Evolutionary conservation across 768 basidiomycete genomes (phyloP).

Genomic region (Trichaptum fuscoviolaceum): DNA sequence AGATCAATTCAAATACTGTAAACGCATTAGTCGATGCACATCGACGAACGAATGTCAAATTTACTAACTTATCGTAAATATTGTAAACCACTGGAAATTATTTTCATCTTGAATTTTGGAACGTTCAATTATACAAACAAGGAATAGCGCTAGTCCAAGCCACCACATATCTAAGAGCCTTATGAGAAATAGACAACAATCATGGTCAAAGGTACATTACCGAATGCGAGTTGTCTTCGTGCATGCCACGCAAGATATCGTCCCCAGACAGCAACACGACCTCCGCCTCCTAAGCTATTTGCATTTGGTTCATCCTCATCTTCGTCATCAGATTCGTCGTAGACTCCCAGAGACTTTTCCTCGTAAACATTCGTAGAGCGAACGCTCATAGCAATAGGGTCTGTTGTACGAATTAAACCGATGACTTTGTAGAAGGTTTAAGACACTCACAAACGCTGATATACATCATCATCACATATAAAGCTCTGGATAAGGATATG

Average conservation of each 20-base stretch:
- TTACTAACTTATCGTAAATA: slow-evolving; percentile 68
- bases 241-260: slow-evolving; percentile 78
- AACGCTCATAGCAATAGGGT: slow-evolving; percentile 83
- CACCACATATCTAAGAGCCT: slow-evolving; percentile 87
- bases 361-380: slow-evolving; percentile 95
- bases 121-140: slow-evolving; percentile 91
- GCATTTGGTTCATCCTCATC: slow-evolving; percentile 37
- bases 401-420: slow-evolving; percentile 27
- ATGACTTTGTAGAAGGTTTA: slow-evolving; percentile 4
- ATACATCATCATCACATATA: slow-evolving; percentile 95
- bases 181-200: slow-evolving; percentile 7
- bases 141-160: slow-evolving; percentile 77
- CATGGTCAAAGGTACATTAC: slow-evolving; percentile 32
- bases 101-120: slow-evolving; percentile 48
- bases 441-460: slow-evolving; percentile 63
- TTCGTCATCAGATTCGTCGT: slow-evolving; percentile 46
- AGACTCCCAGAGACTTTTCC: slow-evolving; percentile 85
- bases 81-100: slow-evolving; percentile 70
- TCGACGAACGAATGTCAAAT: slow-evolving; percentile 31
- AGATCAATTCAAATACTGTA: slow-evolving; percentile 80
- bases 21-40: background rate
- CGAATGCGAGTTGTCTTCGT: slow-evolving; percentile 86
- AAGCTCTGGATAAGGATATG: slow-evolving; percentile 45
- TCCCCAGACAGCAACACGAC: slow-evolving; percentile 64
- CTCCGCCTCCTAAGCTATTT: slow-evolving; percentile 21